These are phyloP conservation scores for Termitomyces sp. DNA, from an alignment of 768 basidiomycete species.

Conservation along the genomic window DNA sequence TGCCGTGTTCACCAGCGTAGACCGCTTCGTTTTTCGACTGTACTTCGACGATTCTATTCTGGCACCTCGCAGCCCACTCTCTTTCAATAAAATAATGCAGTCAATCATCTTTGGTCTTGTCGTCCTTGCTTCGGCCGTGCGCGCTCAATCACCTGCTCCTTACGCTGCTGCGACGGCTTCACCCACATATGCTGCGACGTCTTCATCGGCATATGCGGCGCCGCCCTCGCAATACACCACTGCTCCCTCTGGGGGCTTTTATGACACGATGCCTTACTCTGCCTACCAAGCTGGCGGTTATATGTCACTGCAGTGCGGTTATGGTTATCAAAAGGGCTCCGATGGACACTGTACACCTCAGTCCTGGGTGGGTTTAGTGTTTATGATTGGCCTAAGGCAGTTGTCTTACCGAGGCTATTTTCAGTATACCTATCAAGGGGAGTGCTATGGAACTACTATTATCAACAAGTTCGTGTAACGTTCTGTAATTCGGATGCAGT, in stretches of 20 bases:
- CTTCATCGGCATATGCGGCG: conserved; percentile 26
- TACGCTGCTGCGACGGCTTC: conserved; percentile 22
- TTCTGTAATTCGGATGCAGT: not conserved
- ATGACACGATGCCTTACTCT: conserved; percentile 55
- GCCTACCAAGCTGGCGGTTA: conserved; percentile 64
- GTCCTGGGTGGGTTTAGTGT: conserved; percentile 51
- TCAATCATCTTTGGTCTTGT: conserved; percentile 59
- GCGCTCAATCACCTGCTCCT: conserved; percentile 34
- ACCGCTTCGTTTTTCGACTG: conserved; percentile 48
- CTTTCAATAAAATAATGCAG: conserved; percentile 52
- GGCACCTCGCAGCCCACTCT: conserved; percentile 42
- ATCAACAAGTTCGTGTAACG: conserved; percentile 31
- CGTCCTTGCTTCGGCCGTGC: conserved; percentile 53
- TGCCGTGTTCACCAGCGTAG: conserved; percentile 72
- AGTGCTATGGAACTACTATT: conserved; percentile 66
- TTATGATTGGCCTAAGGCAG: not conserved
- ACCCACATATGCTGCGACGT: conserved; percentile 16
- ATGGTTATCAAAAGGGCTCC: conserved; percentile 56
- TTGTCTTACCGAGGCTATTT: conserved; percentile 3
- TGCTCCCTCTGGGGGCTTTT: conserved; percentile 35
- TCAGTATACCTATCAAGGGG: conserved; percentile 38
- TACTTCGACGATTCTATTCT: conserved; percentile 29
- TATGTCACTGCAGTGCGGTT: conserved; percentile 63
- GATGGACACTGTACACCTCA: conserved; percentile 53
- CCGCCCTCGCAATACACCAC: conserved; percentile 32